Evolutionary conservation across 2,329 filamentous ascomycete genomes (phyloP).

Genomic region (Colletotrichum magnum): DNA sequence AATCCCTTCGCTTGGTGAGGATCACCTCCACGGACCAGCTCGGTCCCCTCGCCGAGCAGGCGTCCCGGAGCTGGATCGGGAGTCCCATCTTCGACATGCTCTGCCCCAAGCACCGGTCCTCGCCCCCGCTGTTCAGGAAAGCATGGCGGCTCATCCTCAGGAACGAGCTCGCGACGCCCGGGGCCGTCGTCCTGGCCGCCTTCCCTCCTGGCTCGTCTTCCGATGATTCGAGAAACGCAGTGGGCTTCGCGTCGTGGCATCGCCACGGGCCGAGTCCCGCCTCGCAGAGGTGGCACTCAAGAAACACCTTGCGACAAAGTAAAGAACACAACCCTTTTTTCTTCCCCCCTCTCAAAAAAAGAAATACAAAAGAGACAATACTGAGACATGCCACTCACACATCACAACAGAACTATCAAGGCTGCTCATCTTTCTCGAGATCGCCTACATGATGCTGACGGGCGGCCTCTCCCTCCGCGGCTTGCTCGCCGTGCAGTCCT

Average conservation of each 20-base stretch:
- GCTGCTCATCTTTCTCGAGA: background rate
- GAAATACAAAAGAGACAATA: no score
- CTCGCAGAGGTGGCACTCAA: conserved; percentile 4
- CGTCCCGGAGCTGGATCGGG: background rate
- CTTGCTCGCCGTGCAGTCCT: no score
- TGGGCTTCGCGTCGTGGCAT: conserved; percentile 5
- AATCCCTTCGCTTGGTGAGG: background rate
- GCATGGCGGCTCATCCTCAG: conserved; percentile 13
- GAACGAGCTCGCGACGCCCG: background rate
- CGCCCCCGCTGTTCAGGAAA: background rate
- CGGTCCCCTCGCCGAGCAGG: background rate
- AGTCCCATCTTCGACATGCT: background rate
- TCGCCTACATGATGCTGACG: background rate
- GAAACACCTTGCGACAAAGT: background rate
- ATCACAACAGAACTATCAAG: no score
- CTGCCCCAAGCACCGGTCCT: background rate
- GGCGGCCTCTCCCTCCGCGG: no score
- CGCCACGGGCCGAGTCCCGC: background rate
- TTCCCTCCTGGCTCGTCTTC: background rate
- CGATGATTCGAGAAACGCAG: background rate
- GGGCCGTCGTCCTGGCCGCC: background rate
- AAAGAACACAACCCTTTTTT: background rate
- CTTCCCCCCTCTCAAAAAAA: no score
- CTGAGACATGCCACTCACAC: no score
- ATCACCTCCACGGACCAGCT: background rate